These are phyloP conservation scores for Phialophora macrospora DNA, from an alignment of 2,329 filamentous ascomycete species.

Conservation along the genomic window DNA sequence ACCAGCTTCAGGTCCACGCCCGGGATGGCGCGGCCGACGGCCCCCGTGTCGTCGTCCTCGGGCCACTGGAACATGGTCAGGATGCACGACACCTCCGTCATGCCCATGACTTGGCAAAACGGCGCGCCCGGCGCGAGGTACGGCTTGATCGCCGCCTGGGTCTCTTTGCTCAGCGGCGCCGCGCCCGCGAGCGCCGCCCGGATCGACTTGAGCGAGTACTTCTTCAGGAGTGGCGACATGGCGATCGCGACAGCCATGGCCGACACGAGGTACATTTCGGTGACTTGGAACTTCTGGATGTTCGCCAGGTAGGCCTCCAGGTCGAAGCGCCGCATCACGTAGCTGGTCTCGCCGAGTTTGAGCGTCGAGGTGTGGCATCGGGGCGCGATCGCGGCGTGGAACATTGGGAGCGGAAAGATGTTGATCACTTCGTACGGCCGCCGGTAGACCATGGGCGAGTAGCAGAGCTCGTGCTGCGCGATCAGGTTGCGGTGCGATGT, in stretches of 20 bases:
- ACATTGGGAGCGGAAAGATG: slow-evolving; percentile 20
- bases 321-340: slow-evolving; percentile 54
- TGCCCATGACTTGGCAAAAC: slow-evolving; percentile 58
- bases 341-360: slow-evolving; percentile 53
- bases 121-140: slow-evolving; percentile 50
- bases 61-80: slow-evolving; percentile 41
- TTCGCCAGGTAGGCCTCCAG: slow-evolving; percentile 28
- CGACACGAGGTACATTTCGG: slow-evolving; percentile 45
- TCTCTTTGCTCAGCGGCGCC: slow-evolving; percentile 52
- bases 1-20: slow-evolving; percentile 40
- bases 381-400: slow-evolving; percentile 29
- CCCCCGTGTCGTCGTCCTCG: slow-evolving; percentile 51
- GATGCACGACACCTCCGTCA: slow-evolving; percentile 56
- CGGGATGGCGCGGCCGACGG: slow-evolving; percentile 53
- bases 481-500: slow-evolving; percentile 58
- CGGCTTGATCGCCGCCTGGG: slow-evolving; percentile 49
- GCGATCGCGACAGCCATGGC: slow-evolving; percentile 50
- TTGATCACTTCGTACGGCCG: slow-evolving; percentile 1
- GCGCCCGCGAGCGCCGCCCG: slow-evolving; percentile 47
- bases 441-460: slow-evolving; percentile 5
- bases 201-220: slow-evolving; percentile 41
- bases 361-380: slow-evolving; percentile 37
- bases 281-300: slow-evolving; percentile 27
- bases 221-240: slow-evolving; percentile 32
- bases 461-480: slow-evolving; percentile 52